Evolutionary conservation across 23 red algal species (phyloP).

Genomic region (Agarophyton chilense): DNA sequence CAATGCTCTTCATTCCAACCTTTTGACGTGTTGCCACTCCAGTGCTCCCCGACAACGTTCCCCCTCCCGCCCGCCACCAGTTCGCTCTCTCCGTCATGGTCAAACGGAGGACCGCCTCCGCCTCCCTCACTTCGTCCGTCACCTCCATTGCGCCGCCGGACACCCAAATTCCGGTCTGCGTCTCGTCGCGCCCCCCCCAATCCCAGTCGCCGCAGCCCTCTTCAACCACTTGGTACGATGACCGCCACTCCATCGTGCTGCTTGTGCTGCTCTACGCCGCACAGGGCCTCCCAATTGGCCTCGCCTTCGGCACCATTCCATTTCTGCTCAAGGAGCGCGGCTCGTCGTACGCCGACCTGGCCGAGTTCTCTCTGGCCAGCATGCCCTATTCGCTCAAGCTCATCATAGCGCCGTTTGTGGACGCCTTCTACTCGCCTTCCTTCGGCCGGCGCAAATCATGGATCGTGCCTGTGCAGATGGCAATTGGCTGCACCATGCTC

Average conservation of each 20-base stretch:
- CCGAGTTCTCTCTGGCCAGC: constrained; percentile 84
- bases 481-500: constrained; percentile 67
- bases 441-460: constrained; percentile 88
- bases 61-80: background rate
- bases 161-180: background rate
- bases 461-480: constrained; percentile 86
- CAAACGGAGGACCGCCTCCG: background rate
- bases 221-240: constrained; percentile 32
- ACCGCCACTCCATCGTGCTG: constrained; percentile 50
- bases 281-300: constrained; percentile 91
- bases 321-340: constrained; percentile 85
- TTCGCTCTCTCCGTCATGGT: background rate
- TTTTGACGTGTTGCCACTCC: too few species aligned
- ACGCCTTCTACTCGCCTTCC: constrained; percentile 67
- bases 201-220: background rate
- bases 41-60: background rate
- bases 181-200: too few species aligned
- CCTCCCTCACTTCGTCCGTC: background rate
- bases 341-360: constrained; percentile 74
- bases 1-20: too few species aligned
- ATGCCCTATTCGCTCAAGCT: constrained; percentile 97
- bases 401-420: constrained; percentile 89
- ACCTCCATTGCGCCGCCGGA: background rate
- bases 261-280: constrained; percentile 78
- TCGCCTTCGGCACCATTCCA: constrained; percentile 84